Evolutionary conservation across 2,329 filamentous ascomycete species (phyloP), one percentile per base, ranked within the genome.

Genomic region (Phyllosticta citribraziliensis): DNA sequence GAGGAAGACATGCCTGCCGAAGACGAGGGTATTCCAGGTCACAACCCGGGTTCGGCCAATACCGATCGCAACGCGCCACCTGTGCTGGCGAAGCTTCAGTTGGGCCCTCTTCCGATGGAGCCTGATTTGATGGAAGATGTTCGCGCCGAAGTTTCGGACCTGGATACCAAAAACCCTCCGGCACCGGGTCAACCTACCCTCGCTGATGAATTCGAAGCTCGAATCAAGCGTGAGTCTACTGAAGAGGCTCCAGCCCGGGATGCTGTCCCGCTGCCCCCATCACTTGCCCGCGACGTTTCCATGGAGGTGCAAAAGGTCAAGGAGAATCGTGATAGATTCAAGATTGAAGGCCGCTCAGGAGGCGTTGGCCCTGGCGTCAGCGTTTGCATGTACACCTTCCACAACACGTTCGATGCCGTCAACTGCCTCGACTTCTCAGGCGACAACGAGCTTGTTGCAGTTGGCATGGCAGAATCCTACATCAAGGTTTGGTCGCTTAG

Each of bases 381-480:
- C 68, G 87, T 95, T 24, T 94, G 90, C 79, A 97, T 97, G 89
- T 97, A 95, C 72, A 99, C 94, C 0, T 96, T 97, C 70, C 94
- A 99, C 78, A 99, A 99, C 74, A 96, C 90, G 0, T 87, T 91
- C 65, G 91, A 96, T 74, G 88, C 89, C 61, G 83, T 96, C 63
- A 91, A 90, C n/a, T 96, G 89, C 70, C 85, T 97, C 71, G 93
- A 97, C 69, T 97, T 99, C 70, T 97, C 93, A 0, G 89, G 93
- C 59, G 94, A 99, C 70, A 88, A 90, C 64, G 83, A 87, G 65
- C 82, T 97, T 27, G 89, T 94, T 47, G 94, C 94, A 24, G 89
- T 87, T 22, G 95, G 94, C 27, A 96, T 92, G 55, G 86, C 88
- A 60, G 92, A 97, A 70, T 97, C 93, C 0, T 97, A 97, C 71